Evolutionary conservation across 2,329 filamentous ascomycete species (phyloP).

Genomic region (Scopulariopsis brevicaulis): DNA sequence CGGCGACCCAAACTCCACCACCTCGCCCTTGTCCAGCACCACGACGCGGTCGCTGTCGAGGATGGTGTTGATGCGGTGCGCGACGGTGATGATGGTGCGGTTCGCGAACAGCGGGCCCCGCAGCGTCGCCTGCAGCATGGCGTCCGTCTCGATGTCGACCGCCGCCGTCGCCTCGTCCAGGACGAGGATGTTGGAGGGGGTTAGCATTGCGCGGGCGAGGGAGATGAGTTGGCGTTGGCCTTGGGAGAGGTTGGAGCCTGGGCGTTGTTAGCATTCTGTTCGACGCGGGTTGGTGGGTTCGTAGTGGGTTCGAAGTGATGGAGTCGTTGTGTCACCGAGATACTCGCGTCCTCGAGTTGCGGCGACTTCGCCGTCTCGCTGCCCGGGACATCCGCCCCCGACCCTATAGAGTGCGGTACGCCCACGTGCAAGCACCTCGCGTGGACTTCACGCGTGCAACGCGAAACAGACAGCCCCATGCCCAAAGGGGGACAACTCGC

Average conservation of each 20-base stretch:
- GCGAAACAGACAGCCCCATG: background rate
- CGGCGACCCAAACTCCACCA: conserved; percentile 88
- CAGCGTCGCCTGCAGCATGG: conserved; percentile 52
- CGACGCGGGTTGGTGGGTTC: background rate
- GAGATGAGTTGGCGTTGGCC: conserved; percentile 93
- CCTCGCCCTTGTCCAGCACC: conserved; percentile 80
- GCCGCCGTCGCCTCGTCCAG: conserved; percentile 90
- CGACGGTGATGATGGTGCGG: conserved; percentile 95
- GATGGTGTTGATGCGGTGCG: conserved; percentile 96
- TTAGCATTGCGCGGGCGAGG: conserved; percentile 83
- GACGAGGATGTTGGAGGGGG: conserved; percentile 92
- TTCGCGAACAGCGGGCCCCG: conserved; percentile 65
- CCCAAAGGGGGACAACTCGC: background rate
- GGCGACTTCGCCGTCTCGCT: too few relatives aligned
- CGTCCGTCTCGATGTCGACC: conserved; percentile 58
- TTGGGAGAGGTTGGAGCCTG: conserved; percentile 88
- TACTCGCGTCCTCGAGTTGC: too few relatives aligned
- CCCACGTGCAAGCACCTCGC: too few relatives aligned
- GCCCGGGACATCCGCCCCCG: too few relatives aligned
- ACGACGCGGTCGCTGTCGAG: conserved; percentile 81
- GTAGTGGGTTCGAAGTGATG: background rate
- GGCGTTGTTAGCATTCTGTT: conserved; percentile 1
- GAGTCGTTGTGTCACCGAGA: too few relatives aligned
- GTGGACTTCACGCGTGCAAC: background rate
- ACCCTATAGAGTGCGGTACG: too few relatives aligned